These are phyloP conservation scores for Neoarthrinium moseri DNA, from an alignment of 2,329 filamentous ascomycete species.

Conservation along the genomic window DNA sequence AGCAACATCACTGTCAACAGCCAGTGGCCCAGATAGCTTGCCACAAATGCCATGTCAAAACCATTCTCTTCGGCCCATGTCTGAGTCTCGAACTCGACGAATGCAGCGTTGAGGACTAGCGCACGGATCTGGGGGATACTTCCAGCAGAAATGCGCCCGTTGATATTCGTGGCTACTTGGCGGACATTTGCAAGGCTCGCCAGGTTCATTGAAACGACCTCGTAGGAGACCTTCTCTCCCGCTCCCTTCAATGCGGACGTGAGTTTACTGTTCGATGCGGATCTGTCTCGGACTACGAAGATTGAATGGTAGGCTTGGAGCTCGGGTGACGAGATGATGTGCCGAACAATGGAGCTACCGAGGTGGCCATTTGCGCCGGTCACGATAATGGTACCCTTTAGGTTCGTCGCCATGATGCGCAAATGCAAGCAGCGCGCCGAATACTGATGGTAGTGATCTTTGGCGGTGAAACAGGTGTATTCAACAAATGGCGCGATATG, in stretches of 20 bases:
- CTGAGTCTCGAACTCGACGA: constrained; percentile 18
- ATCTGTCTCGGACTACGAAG: constrained; percentile 1
- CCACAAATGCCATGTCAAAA: constrained; percentile 29
- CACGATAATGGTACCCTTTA: background rate
- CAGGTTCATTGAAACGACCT: constrained; percentile 22
- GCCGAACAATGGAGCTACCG: background rate
- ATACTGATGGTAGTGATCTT: background rate
- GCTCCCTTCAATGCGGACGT: background rate
- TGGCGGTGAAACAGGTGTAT: too few relatives aligned
- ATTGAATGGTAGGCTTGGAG: background rate
- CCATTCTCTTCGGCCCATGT: constrained; percentile 27
- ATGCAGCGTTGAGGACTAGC: constrained; percentile 17
- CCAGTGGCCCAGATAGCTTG: constrained; percentile 31
- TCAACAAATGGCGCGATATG: too few relatives aligned
- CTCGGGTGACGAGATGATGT: background rate
- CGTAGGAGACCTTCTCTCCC: background rate
- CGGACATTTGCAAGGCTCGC: constrained; percentile 25
- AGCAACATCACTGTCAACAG: constrained; percentile 30
- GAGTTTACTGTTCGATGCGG: background rate
- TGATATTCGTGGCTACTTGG: constrained; percentile 24
- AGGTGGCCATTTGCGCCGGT: background rate
- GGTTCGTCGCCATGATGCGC: background rate
- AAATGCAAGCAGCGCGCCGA: background rate
- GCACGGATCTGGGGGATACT: background rate
- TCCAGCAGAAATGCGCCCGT: constrained; percentile 25